These are phyloP conservation scores for Knoxia roxburghii DNA, from an alignment of 257 asterid genomes.

Conservation along the genomic window DNA sequence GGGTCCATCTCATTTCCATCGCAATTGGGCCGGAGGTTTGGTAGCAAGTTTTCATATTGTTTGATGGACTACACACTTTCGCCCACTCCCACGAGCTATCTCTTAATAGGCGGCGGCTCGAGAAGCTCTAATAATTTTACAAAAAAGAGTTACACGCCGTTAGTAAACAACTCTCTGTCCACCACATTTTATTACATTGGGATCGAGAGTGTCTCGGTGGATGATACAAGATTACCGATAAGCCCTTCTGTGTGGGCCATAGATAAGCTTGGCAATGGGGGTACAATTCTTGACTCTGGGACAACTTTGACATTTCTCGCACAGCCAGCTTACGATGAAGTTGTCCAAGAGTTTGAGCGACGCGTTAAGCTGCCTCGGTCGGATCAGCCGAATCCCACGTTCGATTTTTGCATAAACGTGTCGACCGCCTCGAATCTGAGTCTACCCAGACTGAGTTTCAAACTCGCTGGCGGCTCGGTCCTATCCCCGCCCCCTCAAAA, in stretches of 20 bases:
- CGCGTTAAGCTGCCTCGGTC: slow-evolving; percentile 43
- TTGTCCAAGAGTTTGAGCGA: slow-evolving; percentile 42
- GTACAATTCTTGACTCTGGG: slow-evolving; percentile 79
- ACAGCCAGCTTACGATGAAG: slow-evolving; percentile 48
- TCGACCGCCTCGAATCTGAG: slow-evolving; percentile 31
- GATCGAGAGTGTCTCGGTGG: slow-evolving; percentile 35
- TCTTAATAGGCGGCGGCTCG: slow-evolving; percentile 47
- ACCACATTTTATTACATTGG: slow-evolving; percentile 70
- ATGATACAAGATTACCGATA: slow-evolving; percentile 44
- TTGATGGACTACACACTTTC: slow-evolving; percentile 63
- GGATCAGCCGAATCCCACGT: slow-evolving; percentile 30
- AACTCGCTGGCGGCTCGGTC: slow-evolving; percentile 51
- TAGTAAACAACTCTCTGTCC: slow-evolving; percentile 40
- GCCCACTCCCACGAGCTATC: slow-evolving; percentile 72
- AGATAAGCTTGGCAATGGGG: slow-evolving; percentile 64
- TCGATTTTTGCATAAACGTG: slow-evolving; percentile 61
- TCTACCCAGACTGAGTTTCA: slow-evolving; percentile 63
- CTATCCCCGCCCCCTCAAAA: slow-evolving; percentile 59
- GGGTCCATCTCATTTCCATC: slow-evolving; percentile 66
- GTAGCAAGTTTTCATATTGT: slow-evolving; percentile 69
- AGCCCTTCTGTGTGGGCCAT: slow-evolving; percentile 68
- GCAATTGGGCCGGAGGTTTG: slow-evolving; percentile 60
- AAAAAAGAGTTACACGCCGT: slow-evolving; percentile 51
- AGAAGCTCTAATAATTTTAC: slow-evolving; percentile 15
- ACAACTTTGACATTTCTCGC: slow-evolving; percentile 63